Percentiles rank a stretch among this genome's conserved stretches.
Evolutionary conservation across 768 basidiomycete genomes (phyloP).

Genomic region (Rhodotorula sphaerocarpa): DNA sequence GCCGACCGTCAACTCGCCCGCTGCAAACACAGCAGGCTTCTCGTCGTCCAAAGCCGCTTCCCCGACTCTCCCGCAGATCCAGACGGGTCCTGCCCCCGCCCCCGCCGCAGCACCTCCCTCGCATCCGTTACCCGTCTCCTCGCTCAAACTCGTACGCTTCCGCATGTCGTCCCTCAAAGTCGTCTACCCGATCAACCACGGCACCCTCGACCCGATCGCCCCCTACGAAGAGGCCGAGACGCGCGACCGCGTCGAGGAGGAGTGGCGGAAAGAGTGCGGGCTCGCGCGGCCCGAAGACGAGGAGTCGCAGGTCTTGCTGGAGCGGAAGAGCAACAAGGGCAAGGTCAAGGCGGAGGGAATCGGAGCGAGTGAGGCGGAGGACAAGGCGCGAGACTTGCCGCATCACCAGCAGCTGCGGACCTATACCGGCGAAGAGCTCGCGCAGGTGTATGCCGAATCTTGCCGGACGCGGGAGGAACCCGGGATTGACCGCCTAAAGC

Average conservation of each 20-base stretch:
- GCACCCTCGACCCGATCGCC: conserved; percentile 51
- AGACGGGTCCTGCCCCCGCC: neutral
- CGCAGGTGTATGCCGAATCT: conserved; percentile 48
- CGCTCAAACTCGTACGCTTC: conserved; percentile 82
- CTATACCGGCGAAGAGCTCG: conserved; percentile 77
- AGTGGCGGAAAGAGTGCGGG: conserved; percentile 65
- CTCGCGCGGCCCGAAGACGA: conserved; percentile 54
- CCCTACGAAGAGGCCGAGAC: conserved; percentile 69
- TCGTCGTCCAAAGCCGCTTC: too few species aligned
- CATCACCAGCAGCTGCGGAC: conserved; percentile 50
- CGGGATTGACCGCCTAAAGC: conserved; percentile 36
- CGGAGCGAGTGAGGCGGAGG: conserved; percentile 40
- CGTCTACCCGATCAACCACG: conserved; percentile 78
- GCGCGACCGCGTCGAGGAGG: conserved; percentile 57
- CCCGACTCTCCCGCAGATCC: too few species aligned
- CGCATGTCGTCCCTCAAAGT: conserved; percentile 72
- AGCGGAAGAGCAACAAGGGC: conserved; percentile 71
- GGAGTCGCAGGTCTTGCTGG: conserved; percentile 46
- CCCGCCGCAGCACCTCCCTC: conserved; percentile 6
- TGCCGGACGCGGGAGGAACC: conserved; percentile 44
- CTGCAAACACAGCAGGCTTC: too few species aligned
- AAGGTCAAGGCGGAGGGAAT: conserved; percentile 43
- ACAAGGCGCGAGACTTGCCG: conserved; percentile 6
- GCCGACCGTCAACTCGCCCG: too few species aligned
- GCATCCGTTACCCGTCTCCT: conserved; percentile 44